phyloP scores from a whole-genome alignment of 1,139 yeast species.

The Lodderomyces jiufengensis region DNA sequence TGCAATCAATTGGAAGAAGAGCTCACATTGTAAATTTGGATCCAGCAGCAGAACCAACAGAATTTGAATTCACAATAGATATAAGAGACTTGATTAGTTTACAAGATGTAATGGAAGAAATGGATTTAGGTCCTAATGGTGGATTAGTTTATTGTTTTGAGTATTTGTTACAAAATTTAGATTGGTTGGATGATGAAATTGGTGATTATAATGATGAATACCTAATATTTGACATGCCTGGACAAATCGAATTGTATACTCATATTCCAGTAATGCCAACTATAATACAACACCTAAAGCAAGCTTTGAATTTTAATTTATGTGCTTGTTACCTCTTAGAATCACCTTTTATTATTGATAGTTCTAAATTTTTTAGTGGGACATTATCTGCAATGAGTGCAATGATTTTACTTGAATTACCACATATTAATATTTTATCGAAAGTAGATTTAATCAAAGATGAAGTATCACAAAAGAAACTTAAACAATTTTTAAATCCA shows the following conservation, averaged over 20 bases:
- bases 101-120: slow-evolving; percentile 96
- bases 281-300: slow-evolving; percentile 77
- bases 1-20: slow-evolving; percentile 86
- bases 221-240: slow-evolving; percentile 94
- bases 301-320: slow-evolving; percentile 73
- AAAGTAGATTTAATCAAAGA: slow-evolving; percentile 82
- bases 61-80: slow-evolving; percentile 89
- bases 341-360: slow-evolving; percentile 89
- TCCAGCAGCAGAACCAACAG: slow-evolving; percentile 95
- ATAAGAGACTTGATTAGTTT: slow-evolving; percentile 86
- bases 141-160: slow-evolving; percentile 93
- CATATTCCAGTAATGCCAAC: slow-evolving; percentile 93
- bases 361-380: slow-evolving; percentile 90
- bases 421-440: slow-evolving; percentile 86
- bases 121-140: slow-evolving; percentile 94
- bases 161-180: slow-evolving; percentile 77
- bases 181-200: slow-evolving; percentile 95
- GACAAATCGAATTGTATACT: slow-evolving; percentile 93
- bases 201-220: slow-evolving; percentile 94
- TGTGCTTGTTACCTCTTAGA: slow-evolving; percentile 93
- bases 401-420: slow-evolving; percentile 90
- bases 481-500: slow-evolving; percentile 85
- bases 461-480: slow-evolving; percentile 65
- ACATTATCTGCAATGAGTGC: slow-evolving; percentile 98
- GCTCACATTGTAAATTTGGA: slow-evolving; percentile 94